Evolutionary conservation across 2,329 filamentous ascomycete species (phyloP), one percentile per base, ranked within the genome.

Genomic region (Aurifilum marmelostoma): DNA sequence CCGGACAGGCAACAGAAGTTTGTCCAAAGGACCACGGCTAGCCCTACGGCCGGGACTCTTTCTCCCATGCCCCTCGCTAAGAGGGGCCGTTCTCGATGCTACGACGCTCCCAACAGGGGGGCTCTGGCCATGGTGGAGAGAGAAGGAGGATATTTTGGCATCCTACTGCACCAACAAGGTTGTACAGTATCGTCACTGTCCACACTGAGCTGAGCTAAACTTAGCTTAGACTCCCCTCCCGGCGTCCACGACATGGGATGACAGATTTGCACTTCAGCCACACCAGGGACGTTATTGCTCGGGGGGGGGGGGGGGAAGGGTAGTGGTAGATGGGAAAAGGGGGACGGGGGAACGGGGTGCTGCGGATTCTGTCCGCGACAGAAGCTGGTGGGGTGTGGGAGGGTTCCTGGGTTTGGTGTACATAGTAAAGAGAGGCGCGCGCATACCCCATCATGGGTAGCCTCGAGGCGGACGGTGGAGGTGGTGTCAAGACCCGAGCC

Each of bases 11-110:
- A 69, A 61, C 34, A 69, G 59, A 64, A 69, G 21, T 47, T 18
- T 47, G 18, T 34, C 34, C 43, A 47, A 47, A 54, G 60, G 56
- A 4, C 34, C 56, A 65, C 67, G 54, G 60, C 56, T 56, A 71
- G 68, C 69, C 69, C 54, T 67, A 69, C 69, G 43, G 56, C 64
- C 64, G 67, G 67, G 67, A 67, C 64, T 59, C 64, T 66, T 58
- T 60, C 34, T 66, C 59, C 62, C 47, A 66, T 58, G 58, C 39
- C 52, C 52, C 52, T 64, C 61, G 65, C 43, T 61, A 58, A 43
- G 64, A 60, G 54, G 50, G 64, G 43, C 62, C 67, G 37, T 56
- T 71, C 52, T 54, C 69, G 64, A 69, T 67, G 61, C 34, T 71
- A 67, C 67, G 62, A 65, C 64, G 58, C 59, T 66, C 56, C 34